Base-by-base conservation (phyloP, 139 green algal genomes). In the Micromonas pusilla region DNA sequence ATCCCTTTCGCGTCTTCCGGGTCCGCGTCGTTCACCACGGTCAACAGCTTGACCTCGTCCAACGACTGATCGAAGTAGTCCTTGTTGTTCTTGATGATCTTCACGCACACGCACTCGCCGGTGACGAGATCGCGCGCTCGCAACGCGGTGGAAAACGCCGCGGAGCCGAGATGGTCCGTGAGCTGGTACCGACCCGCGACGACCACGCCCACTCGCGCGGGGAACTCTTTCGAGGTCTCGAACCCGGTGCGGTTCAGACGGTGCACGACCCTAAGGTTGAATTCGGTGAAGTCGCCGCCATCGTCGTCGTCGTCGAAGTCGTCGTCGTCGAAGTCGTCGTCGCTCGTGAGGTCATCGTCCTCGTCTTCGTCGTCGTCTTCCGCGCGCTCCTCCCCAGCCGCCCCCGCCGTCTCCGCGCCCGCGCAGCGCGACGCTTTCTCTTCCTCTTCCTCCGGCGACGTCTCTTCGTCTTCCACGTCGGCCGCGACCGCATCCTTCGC, bases 11-110 rank as follows among this genome's bases (percentile, higher is more conserved):
- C 86, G 67, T 98, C 94, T 2, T 86, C 77, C 3, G 94, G 93
- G 84, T 98, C 94, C 19, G 88, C 81, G 19, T 71, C 66, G 77
- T 97, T 97, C 21, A 97, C 85, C 77, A 91, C 93, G 30, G 82
- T 85, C 70, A 97, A 87, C 66, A 98, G 87, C 84, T 97, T 97
- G 84, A 98, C 94, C 85, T 98, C 94, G 75, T 98, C 94, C 54
- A 98, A 84, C 28, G 80, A 89, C 86, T 98, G 94, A 83, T 98
- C 94, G 77, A 97, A 93, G 78, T 96, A 97, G 82, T 97, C 92
- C 84, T 98, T 98, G 83, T 96, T 94, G 88, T 97, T 97, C 85
- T 97, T 97, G 77, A 98, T 92, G 63, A 98, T 94, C 80, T 98
- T 98, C 28, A 98, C 77, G 62, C 83, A 87, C n/a, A 98, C 93